Base-by-base conservation (phyloP, 169 alveolate genomes). In the Plasmodium malariae region DNA sequence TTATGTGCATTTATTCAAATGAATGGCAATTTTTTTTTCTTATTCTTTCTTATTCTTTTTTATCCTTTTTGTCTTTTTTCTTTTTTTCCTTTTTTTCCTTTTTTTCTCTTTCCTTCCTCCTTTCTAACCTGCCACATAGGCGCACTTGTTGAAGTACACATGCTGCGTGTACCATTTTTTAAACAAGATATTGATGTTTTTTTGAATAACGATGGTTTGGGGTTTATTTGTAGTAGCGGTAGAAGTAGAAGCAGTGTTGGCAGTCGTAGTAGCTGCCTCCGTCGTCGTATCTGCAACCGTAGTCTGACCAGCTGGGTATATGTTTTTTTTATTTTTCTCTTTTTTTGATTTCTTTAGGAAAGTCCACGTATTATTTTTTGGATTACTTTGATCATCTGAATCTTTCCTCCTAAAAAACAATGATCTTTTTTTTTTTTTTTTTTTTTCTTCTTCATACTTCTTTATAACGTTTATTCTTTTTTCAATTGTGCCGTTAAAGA, bases 151-250 rank as follows among this genome's bases (percentile, higher is more conserved):
- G 51, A 40, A 80, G 34, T 80, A 80, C n/a, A 80, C 83, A 40
- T 80, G 90, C 62, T 80, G 90, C 2, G 90, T 80, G 34, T 80
- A 80, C 90, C 90, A 80, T 30, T 80, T 80, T 59, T 21, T 80
- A 9, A 80, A 80, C n/a, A 80, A 26, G 21, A 80, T 80, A 28
- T 80, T 80, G 28, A 80, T 67, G 26, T 80, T 80, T 43, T 63
- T 80, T 55, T 63, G 51, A 60, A 57, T 55, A 32, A 76, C 89
- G 32, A 24, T 40, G 6, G 68, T 43, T 1, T 54, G 59, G 32
- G 71, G 11, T 30, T 45, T 34, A 21, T 54, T 48, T 9, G 24
- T 70, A 48, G 45, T 17, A 30, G 51, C 30, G n/a, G 57, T 19
- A 45, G 24, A 30, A 4, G 21, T 62, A n/a, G 26, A 24, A n/a